These are phyloP conservation scores for Vigna unguiculata DNA, from an alignment of 306 rosid species.

Conservation along the genomic window DNA sequence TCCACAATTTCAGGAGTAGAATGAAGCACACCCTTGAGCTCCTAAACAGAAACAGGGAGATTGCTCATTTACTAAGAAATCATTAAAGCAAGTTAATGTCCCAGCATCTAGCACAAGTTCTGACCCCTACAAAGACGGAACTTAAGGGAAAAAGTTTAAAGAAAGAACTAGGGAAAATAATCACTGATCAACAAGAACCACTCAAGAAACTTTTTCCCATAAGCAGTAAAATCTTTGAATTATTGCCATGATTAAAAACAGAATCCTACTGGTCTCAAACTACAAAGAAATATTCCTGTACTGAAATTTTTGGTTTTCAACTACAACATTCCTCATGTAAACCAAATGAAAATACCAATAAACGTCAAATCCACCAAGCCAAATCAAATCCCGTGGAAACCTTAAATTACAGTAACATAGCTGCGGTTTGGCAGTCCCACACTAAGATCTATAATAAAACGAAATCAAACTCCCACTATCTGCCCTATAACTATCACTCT, in stretches of 20 bases:
- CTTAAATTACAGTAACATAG: background rate
- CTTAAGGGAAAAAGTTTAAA: no score
- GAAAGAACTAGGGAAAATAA: background rate
- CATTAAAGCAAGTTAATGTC: constrained; percentile 11
- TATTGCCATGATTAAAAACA: constrained; percentile 11
- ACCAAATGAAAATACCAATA: constrained; percentile 1
- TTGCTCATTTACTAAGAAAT: constrained; percentile 6
- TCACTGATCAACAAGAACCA: background rate
- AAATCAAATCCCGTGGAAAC: background rate
- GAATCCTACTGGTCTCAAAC: background rate
- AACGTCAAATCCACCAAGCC: background rate
- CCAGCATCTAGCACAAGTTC: constrained; percentile 26
- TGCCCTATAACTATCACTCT: constrained; percentile 7
- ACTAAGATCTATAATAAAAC: constrained; percentile 24
- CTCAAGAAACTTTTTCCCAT: background rate
- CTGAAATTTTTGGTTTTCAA: no score
- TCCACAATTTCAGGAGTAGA: constrained; percentile 79
- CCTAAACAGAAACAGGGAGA: constrained; percentile 59
- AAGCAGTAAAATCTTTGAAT: background rate
- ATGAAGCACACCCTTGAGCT: constrained; percentile 76
- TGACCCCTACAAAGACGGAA: constrained; percentile 3
- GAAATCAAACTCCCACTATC: constrained; percentile 27
- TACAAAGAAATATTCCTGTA: background rate
- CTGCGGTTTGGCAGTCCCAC: background rate
- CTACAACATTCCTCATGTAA: background rate